Percentiles rank a stretch among this genome's conserved stretches.
phyloP scores from a whole-genome alignment of 108 stramenopile species.

The Conticribra weissflogii region DNA sequence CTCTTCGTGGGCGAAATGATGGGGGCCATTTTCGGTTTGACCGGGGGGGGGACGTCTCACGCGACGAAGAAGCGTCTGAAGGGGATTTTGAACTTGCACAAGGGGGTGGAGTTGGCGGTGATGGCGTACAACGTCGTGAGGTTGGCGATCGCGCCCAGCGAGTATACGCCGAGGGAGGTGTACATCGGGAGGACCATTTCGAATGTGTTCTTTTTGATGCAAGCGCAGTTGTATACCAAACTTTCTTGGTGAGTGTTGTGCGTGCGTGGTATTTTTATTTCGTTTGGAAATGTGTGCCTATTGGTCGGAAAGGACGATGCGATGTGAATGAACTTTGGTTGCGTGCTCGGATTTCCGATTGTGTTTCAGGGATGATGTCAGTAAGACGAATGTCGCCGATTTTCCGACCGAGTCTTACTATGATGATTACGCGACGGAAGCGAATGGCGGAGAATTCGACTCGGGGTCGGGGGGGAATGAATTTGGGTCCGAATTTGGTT shows the following conservation, averaged over 20 bases:
- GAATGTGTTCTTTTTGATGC: conserved; percentile 80
- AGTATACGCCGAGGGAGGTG: conserved; percentile 69
- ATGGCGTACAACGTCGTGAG: conserved; percentile 72
- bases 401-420: conserved; percentile 24
- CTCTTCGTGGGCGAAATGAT: conserved; percentile 83
- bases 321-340: neutral
- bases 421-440: conserved; percentile 24
- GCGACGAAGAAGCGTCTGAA: conserved; percentile 77
- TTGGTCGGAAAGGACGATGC: neutral
- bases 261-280: neutral
- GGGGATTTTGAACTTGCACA: conserved; percentile 84
- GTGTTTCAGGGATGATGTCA: conserved; percentile 37
- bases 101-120: conserved; percentile 67
- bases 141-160: conserved; percentile 62
- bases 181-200: conserved; percentile 77
- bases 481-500: conserved; percentile 11
- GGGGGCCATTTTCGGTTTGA: conserved; percentile 63
- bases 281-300: neutral
- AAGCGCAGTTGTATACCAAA: conserved; percentile 78
- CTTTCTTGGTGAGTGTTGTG: conserved; percentile 62
- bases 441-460: conserved; percentile 16
- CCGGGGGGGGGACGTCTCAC: conserved; percentile 49
- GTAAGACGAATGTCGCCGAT: conserved; percentile 31
- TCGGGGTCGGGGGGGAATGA: conserved; percentile 2
- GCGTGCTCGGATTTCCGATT: neutral